Conservation (phyloP, 768 basidiomycete genomes). For the Pulveroboletus frians region DNA sequence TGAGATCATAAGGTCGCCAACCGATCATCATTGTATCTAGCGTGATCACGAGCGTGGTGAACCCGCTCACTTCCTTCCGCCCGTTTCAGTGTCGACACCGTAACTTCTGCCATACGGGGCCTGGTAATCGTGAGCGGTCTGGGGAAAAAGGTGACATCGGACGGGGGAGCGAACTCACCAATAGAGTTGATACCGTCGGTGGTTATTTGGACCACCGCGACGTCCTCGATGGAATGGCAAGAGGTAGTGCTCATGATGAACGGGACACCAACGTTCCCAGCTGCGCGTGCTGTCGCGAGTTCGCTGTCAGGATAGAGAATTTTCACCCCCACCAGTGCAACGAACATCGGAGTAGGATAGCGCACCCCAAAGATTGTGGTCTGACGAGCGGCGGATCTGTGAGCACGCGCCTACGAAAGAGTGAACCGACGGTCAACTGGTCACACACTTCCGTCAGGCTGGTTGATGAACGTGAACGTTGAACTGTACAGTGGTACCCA, state of each 20-base stretch:
- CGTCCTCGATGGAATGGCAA: conserved; percentile 66
- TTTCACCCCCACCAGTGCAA: conserved; percentile 78
- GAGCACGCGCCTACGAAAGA: not conserved
- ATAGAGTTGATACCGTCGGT: conserved; percentile 80
- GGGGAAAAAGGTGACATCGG: not conserved
- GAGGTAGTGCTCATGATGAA: conserved; percentile 76
- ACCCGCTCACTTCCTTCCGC: too few relatives aligned
- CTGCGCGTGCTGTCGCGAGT: conserved; percentile 63
- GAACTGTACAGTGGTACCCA: too few relatives aligned
- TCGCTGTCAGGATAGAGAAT: conserved; percentile 71
- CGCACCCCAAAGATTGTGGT: conserved; percentile 68
- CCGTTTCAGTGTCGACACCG: conserved; percentile 58
- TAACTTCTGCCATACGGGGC: conserved; percentile 58
- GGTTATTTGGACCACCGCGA: conserved; percentile 54
- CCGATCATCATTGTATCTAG: conserved; percentile 72
- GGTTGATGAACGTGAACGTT: too few relatives aligned
- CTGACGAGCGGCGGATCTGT: conserved; percentile 29
- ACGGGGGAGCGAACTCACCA: conserved; percentile 41
- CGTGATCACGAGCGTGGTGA: conserved; percentile 69
- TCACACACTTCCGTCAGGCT: conserved; percentile 52
- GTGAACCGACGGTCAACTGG: not conserved
- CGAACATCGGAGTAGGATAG: conserved; percentile 53
- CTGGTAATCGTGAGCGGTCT: conserved; percentile 29
- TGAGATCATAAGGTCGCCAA: conserved; percentile 74
- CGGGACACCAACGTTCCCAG: conserved; percentile 55